Base-by-base conservation (phyloP, 2,329 filamentous ascomycete genomes). In the Emmonsia crescens region DNA sequence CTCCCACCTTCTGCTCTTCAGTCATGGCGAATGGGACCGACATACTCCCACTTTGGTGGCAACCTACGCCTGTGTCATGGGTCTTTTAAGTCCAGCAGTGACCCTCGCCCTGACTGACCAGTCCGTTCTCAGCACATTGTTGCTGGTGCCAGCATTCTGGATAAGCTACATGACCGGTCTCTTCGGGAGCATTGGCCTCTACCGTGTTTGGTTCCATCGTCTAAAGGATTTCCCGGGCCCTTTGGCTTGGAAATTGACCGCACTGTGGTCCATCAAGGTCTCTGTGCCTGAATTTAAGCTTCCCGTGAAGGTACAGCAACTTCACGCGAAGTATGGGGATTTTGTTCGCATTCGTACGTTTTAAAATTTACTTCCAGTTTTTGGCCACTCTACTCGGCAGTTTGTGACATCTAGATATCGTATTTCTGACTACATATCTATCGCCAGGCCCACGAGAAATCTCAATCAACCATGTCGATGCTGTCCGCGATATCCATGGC, bases 291-390 rank as follows among this genome's bases (percentile, higher is more conserved):
- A 63, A 1, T 33, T 68, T 12, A 66, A 67, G 38, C 31, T 46
- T 6, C 40, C 33, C n/a, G 21, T 64, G 19, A 62, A 64, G 62
- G 48, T 66, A 14, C 49, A 67, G 2, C 62, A 60, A 12, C 61
- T 71, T 6, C 69, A 70, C 40, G 12, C 52, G 29, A 61, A 67
- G 48, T 68, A 70, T 57, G 71, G 71, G 0, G 69, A 71, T 29
- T 70, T 68, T 54, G 64, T 73, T 16, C 64, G 70, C n/a, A 64
- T 57, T 42, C 55, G 55, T 57, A 42, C 24, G 55, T 57, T 31
- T 5, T 29, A 31, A 3, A 42, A 19, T 9, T 31, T 29, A n/a
- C 14, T 29, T 29, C 14, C 21, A 9, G 5, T 19, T n/a, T 19
- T 57, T 24, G 3, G 5, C 12, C n/a, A 19, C 24, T 24, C 5